Percentiles rank a stretch among this genome's conserved stretches.
These are phyloP conservation scores for Zopfia rhizophila DNA, from an alignment of 2,329 filamentous ascomycete genomes.

Conservation along the genomic window DNA sequence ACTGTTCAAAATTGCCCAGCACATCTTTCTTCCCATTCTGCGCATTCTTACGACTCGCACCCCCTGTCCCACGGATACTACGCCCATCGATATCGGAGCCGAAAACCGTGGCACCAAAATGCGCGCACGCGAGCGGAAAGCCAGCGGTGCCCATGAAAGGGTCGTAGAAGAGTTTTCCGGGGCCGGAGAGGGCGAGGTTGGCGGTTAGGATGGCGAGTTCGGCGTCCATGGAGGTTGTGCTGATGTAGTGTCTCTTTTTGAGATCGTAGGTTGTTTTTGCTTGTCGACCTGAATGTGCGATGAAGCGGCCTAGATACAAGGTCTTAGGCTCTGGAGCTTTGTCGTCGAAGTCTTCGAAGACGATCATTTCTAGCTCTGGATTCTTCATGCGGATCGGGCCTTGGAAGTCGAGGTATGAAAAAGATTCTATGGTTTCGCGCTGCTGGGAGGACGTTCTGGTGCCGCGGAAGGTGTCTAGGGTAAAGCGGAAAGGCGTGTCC, in stretches of 20 bases:
- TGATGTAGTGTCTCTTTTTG: slow-evolving; percentile 93
- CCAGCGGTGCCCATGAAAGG: slow-evolving; percentile 96
- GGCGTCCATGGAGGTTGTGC: slow-evolving; percentile 96
- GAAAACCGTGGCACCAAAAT: slow-evolving; percentile 85
- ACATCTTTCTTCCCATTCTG: slow-evolving; percentile 59
- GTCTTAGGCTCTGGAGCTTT: slow-evolving; percentile 62
- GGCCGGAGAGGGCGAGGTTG: slow-evolving; percentile 84
- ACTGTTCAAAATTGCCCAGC: slow-evolving; percentile 84
- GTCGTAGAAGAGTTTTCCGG: slow-evolving; percentile 90
- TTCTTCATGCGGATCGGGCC: slow-evolving; percentile 81
- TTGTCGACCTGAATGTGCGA: slow-evolving; percentile 74
- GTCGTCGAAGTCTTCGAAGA: slow-evolving; percentile 83
- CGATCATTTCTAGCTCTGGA: slow-evolving; percentile 74
- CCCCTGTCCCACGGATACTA: slow-evolving; percentile 77
- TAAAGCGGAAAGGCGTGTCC: slow-evolving; percentile 80
- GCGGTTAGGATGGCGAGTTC: slow-evolving; percentile 91
- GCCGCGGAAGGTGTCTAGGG: slow-evolving; percentile 82
- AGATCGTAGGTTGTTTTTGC: slow-evolving; percentile 80
- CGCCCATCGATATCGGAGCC: slow-evolving; percentile 95
- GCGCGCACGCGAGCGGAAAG: slow-evolving; percentile 88
- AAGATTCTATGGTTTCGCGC: slow-evolving; percentile 81
- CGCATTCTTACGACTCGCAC: slow-evolving; percentile 55
- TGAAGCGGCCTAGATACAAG: slow-evolving; percentile 77
- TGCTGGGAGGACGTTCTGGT: slow-evolving; percentile 73
- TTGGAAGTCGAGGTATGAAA: slow-evolving; percentile 79